These are phyloP conservation scores for Saccharomycopsis synnaedendra DNA, from an alignment of 805 yeast genomes.

Conservation along the genomic window DNA sequence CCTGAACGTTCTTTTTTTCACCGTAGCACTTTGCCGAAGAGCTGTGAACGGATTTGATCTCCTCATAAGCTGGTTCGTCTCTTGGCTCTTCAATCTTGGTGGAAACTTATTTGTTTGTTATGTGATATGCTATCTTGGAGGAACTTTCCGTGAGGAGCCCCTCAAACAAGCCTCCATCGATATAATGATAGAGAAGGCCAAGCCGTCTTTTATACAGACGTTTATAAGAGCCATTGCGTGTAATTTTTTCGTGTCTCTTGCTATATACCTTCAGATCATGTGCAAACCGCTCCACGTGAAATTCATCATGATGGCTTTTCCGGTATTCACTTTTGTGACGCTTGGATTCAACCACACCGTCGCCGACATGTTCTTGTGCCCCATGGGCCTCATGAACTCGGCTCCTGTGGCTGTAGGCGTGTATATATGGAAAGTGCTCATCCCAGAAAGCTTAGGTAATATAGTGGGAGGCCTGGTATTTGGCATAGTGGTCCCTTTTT, in stretches of 20 bases:
- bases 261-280: constrained; percentile 66
- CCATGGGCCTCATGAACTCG: constrained; percentile 51
- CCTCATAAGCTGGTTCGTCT: constrained; percentile 50
- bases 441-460: constrained; percentile 68
- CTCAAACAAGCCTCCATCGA: constrained; percentile 38
- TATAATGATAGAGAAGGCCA: constrained; percentile 33
- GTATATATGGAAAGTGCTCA: constrained; percentile 60
- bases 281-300: constrained; percentile 75
- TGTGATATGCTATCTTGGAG: constrained; percentile 47
- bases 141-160: constrained; percentile 29
- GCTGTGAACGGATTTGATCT: constrained; percentile 60
- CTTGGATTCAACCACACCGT: constrained; percentile 73
- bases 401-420: constrained; percentile 51
- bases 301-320: constrained; percentile 47
- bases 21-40: constrained; percentile 56
- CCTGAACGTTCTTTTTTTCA: constrained; percentile 60
- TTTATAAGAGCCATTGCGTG: constrained; percentile 66
- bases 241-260: constrained; percentile 66
- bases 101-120: constrained; percentile 57
- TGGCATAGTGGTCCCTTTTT: constrained; percentile 57
- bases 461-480: constrained; percentile 69
- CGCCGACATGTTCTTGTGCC: constrained; percentile 67
- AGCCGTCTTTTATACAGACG: constrained; percentile 45
- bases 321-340: constrained; percentile 68
- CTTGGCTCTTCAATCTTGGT: constrained; percentile 57